These are phyloP conservation scores for Withania somnifera DNA, from an alignment of 305 asterid species.

Conservation along the genomic window DNA sequence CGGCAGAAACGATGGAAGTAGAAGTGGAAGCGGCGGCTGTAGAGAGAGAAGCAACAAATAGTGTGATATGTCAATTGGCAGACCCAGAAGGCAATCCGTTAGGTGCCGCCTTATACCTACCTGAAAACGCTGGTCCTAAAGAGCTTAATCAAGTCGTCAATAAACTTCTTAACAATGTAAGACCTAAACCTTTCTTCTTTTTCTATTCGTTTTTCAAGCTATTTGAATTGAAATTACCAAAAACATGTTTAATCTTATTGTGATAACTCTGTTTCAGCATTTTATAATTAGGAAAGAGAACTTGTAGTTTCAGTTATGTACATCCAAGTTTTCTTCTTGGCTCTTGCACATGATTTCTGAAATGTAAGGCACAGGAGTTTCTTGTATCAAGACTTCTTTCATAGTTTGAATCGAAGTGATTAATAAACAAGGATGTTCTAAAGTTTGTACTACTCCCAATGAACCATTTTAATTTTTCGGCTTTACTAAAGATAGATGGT, in stretches of 20 bases:
- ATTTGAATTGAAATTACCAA: background rate
- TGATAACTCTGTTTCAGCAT: background rate
- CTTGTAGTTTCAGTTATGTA: background rate
- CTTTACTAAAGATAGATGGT: too few relatives aligned
- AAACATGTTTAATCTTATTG: too few relatives aligned
- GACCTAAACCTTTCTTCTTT: background rate
- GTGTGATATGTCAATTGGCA: constrained; percentile 60
- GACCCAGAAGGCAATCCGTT: constrained; percentile 63
- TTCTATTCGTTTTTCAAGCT: background rate
- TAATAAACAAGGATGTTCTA: background rate
- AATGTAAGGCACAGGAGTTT: background rate
- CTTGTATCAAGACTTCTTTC: background rate
- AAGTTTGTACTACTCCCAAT: too few relatives aligned
- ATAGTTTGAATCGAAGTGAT: background rate
- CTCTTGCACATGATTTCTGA: background rate
- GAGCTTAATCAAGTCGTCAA: constrained; percentile 85
- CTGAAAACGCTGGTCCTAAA: constrained; percentile 67
- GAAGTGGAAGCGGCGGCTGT: background rate
- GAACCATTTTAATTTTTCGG: too few relatives aligned
- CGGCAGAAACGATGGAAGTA: constrained; percentile 1
- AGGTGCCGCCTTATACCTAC: constrained; percentile 62
- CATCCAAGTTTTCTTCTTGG: background rate
- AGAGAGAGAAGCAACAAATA: constrained; percentile 15
- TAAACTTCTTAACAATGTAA: constrained; percentile 61
- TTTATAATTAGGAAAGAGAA: background rate